phyloP scores from a whole-genome alignment of 2,329 filamentous ascomycete genomes.

The Pleomassaria siparia region DNA sequence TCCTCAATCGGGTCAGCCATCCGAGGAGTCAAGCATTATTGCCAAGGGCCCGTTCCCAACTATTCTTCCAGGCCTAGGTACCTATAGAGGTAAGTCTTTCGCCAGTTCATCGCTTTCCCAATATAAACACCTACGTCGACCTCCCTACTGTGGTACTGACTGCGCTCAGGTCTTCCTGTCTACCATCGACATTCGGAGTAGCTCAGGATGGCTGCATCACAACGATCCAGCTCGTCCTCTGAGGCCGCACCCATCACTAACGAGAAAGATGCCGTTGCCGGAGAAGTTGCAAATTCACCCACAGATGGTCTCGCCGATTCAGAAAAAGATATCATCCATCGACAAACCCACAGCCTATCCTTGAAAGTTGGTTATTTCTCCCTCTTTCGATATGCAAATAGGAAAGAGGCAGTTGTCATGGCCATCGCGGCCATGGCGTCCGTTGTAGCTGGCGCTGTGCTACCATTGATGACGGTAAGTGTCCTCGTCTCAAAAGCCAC shows the following conservation, averaged over 20 bases:
- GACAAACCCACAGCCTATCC: constrained; percentile 46
- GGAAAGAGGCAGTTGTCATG: constrained; percentile 45
- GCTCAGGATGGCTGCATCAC: not conserved
- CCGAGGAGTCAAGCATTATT: not conserved
- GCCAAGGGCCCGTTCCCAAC: not conserved
- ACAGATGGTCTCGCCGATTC: constrained; percentile 30
- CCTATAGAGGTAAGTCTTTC: not conserved
- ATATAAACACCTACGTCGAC: not conserved
- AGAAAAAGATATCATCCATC: constrained; percentile 38
- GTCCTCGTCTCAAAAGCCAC: not conserved
- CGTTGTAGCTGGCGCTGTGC: constrained; percentile 71
- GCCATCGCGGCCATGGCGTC: constrained; percentile 62
- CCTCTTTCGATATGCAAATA: constrained; percentile 50
- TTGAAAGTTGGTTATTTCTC: constrained; percentile 49
- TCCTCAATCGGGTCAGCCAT: not conserved
- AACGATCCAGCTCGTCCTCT: not conserved
- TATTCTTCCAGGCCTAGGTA: not conserved
- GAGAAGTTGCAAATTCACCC: constrained; percentile 21
- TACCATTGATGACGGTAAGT: constrained; percentile 69
- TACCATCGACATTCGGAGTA: not conserved
- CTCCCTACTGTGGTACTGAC: not conserved
- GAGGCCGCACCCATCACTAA: not conserved
- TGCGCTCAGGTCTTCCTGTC: not conserved
- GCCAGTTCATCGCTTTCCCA: not conserved
- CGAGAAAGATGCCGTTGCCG: constrained; percentile 28